Base-by-base conservation (phyloP, 2,329 filamentous ascomycete species). In the Didymella exigua region DNA sequence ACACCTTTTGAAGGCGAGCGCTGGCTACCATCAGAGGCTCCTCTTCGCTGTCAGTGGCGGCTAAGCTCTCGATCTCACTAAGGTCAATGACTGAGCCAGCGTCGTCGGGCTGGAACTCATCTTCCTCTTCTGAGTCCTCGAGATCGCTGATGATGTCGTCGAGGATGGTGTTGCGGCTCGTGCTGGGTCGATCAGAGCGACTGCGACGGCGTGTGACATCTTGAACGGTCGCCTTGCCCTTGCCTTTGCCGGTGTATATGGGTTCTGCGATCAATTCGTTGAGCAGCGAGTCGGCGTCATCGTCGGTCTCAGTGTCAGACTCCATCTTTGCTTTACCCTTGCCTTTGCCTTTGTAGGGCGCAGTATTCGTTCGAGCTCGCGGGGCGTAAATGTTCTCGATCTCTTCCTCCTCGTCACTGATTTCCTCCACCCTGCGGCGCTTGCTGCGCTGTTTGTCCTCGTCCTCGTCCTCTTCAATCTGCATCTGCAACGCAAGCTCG, bases 401-500 rank as follows among this genome's bases (percentile, higher is more conserved):
- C 23, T 50, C 52, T 19, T 55, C 74, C 1, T 75, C 72, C n/a
- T 75, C 72, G 3, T 76, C 54, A 21, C 26, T 29, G 11, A 14
- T 30, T 18, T 60, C 43, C 27, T 52, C 54, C 24, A 61, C 49
- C 61, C 75, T 76, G 36, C 59, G 72, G 58, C 76, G 76, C 64
- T 79, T 78, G 5, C 54, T 56, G 10, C 58, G 66, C 9, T 68
- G 61, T 10, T 72, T 70, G 49, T 83, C 82, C 60, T 67, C 70
- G 49, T 83, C 82, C 60, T 68, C 61, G 42, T 85, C 83, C 58
- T 74, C 71, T 60, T 85, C 78, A 26, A 82, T 76, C 63, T 89
- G 86, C 46, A 89, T 75, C 36, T 75, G 75, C 38, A 79, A 74
- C 29, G 86, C 86, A 33, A 89, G 70, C 40, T 81, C 77, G 11